Conservation (phyloP, 306 rosid genomes). For the Inga laurina region DNA sequence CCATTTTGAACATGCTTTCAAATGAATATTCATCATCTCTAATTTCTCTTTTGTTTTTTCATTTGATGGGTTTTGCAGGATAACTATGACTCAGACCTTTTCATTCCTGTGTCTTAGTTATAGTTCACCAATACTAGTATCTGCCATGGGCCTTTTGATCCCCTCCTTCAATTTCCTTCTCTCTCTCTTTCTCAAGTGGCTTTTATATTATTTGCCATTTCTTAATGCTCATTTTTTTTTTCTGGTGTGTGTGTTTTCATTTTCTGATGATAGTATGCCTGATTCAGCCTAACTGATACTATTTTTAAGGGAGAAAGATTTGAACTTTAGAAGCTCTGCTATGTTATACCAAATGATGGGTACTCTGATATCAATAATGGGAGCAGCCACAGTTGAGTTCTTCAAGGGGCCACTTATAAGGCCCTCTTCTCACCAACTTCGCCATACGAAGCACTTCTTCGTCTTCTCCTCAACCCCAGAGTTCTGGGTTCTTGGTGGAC, state of each 20-base stretch:
- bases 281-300: neutral
- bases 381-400: conserved; percentile 55
- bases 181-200: conserved; percentile 61
- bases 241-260: neutral
- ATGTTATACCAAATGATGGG: conserved; percentile 58
- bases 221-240: neutral
- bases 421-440: conserved; percentile 49
- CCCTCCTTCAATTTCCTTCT: conserved; percentile 65
- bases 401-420: conserved; percentile 62
- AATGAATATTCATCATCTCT: neutral
- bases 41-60: too few relatives aligned
- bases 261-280: neutral
- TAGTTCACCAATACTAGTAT: conserved; percentile 80
- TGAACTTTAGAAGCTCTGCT: conserved; percentile 47
- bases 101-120: conserved; percentile 63
- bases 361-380: conserved; percentile 55
- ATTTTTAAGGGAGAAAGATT: conserved; percentile 47
- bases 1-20: neutral
- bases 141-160: conserved; percentile 71
- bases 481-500: conserved; percentile 76
- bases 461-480: conserved; percentile 65
- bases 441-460: conserved; percentile 37
- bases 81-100: conserved; percentile 64
- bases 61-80: conserved; percentile 49
- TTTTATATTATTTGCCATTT: neutral